Conservation (phyloP, 2,329 filamentous ascomycete genomes). For the Neofusicoccum laricinum region DNA sequence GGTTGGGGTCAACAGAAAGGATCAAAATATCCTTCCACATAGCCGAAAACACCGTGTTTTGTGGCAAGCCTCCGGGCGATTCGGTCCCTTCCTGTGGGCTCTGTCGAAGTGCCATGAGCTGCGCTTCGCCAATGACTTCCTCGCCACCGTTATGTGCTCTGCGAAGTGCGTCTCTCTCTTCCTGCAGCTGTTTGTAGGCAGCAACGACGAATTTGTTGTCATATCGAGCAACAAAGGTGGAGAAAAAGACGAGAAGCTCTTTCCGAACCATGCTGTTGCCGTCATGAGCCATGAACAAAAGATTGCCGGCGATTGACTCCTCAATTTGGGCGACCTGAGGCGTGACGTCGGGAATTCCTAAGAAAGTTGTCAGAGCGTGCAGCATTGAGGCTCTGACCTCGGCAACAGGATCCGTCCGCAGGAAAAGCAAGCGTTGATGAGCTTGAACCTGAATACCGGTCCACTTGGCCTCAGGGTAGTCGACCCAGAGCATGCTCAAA, state of each 20-base stretch:
- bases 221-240: constrained; percentile 84
- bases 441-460: constrained; percentile 87
- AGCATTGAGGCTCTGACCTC: constrained; percentile 93
- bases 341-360: constrained; percentile 89
- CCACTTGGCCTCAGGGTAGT: constrained; percentile 92
- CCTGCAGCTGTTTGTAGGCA: constrained; percentile 83
- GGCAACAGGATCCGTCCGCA: constrained; percentile 81
- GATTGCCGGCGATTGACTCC: constrained; percentile 82
- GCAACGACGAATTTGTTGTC: constrained; percentile 89
- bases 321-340: constrained; percentile 89
- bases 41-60: constrained; percentile 87
- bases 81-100: constrained; percentile 7
- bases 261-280: constrained; percentile 92
- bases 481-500: constrained; percentile 90
- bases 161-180: constrained; percentile 36
- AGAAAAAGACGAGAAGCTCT: constrained; percentile 90
- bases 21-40: constrained; percentile 93
- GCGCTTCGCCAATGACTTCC: neutral
- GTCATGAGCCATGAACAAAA: constrained; percentile 89
- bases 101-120: constrained; percentile 49
- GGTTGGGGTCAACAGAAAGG: constrained; percentile 89
- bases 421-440: constrained; percentile 73
- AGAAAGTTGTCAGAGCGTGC: constrained; percentile 87
- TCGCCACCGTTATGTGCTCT: neutral
- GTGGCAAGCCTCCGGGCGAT: constrained; percentile 46